These are phyloP conservation scores for Hyaloscypha finlandica DNA, from an alignment of 495 filamentous ascomycete species.

Conservation along the genomic window DNA sequence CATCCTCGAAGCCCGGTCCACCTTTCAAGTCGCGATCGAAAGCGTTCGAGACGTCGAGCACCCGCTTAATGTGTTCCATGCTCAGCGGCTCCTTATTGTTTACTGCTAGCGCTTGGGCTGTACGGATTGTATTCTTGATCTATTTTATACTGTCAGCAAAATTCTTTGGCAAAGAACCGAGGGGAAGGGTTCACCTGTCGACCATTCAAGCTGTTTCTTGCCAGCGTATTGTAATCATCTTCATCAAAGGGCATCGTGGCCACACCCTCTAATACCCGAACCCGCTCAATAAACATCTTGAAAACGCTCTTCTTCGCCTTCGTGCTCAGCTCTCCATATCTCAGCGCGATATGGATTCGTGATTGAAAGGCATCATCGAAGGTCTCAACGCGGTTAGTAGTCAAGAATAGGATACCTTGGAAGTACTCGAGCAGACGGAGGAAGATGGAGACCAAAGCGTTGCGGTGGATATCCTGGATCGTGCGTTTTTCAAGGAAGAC, in stretches of 20 bases:
- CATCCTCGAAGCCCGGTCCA: conserved; percentile 62
- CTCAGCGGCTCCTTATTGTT: conserved; percentile 68
- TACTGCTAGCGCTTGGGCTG: conserved; percentile 82
- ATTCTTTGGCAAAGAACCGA: conserved; percentile 2
- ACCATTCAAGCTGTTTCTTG: conserved; percentile 78
- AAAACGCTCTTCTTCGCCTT: conserved; percentile 83
- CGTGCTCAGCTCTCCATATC: conserved; percentile 74
- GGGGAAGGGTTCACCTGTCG: conserved; percentile 54
- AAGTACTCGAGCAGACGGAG: conserved; percentile 63
- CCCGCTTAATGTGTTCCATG: conserved; percentile 81
- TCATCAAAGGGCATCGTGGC: conserved; percentile 65
- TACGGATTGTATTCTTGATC: conserved; percentile 93
- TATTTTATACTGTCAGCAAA: conserved; percentile 24
- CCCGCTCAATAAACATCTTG: conserved; percentile 78
- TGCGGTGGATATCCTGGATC: conserved; percentile 70
- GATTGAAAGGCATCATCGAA: conserved; percentile 66
- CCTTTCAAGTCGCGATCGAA: conserved; percentile 80
- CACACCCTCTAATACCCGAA: conserved; percentile 63
- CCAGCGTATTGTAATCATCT: conserved; percentile 65
- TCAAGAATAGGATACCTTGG: conserved; percentile 79
- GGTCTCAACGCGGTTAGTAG: conserved; percentile 76
- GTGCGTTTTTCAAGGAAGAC: conserved; percentile 77
- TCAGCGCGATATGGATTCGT: conserved; percentile 66
- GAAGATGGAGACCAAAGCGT: conserved; percentile 78
- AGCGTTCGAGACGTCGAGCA: conserved; percentile 77